phyloP scores from a whole-genome alignment of 495 filamentous ascomycete genomes.

The Daldinia vernicosa region DNA sequence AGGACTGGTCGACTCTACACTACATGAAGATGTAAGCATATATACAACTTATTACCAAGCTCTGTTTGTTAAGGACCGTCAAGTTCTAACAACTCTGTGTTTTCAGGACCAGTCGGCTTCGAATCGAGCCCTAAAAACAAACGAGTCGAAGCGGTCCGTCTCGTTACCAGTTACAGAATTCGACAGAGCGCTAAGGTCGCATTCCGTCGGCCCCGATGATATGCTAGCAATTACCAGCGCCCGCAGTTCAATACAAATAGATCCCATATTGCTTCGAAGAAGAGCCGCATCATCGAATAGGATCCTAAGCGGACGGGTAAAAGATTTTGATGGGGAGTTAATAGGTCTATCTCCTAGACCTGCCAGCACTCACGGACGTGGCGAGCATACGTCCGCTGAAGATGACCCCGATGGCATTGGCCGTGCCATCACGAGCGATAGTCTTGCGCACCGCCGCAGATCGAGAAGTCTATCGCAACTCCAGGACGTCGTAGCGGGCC shows the following conservation, averaged over 20 bases:
- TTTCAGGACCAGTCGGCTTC: constrained; percentile 56
- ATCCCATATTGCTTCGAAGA: constrained; percentile 43
- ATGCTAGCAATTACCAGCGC: constrained; percentile 56
- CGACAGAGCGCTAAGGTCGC: constrained; percentile 61
- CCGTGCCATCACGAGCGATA: constrained; percentile 62
- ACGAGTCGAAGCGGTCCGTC: constrained; percentile 56
- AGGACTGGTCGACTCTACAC: constrained; percentile 16
- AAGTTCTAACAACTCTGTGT: constrained; percentile 4
- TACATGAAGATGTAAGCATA: constrained; percentile 32
- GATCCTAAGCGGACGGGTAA: constrained; percentile 44
- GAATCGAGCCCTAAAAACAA: constrained; percentile 42
- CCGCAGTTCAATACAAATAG: constrained; percentile 58
- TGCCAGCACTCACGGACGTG: constrained; percentile 61
- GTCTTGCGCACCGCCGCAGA: constrained; percentile 53
- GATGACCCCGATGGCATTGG: constrained; percentile 60
- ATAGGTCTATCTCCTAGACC: constrained; percentile 63
- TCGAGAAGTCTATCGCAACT: constrained; percentile 64
- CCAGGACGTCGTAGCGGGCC: constrained; percentile 47
- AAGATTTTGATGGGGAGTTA: constrained; percentile 48
- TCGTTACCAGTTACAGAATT: constrained; percentile 64
- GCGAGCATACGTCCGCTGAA: constrained; percentile 42
- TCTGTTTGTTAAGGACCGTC: background rate
- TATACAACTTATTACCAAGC: background rate
- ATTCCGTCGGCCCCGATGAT: constrained; percentile 61
- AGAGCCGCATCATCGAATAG: constrained; percentile 51